Evolutionary conservation across 2,329 filamentous ascomycete genomes (phyloP), one percentile per base, ranked within the genome.

Genomic region (Bipolaris bicolor): DNA sequence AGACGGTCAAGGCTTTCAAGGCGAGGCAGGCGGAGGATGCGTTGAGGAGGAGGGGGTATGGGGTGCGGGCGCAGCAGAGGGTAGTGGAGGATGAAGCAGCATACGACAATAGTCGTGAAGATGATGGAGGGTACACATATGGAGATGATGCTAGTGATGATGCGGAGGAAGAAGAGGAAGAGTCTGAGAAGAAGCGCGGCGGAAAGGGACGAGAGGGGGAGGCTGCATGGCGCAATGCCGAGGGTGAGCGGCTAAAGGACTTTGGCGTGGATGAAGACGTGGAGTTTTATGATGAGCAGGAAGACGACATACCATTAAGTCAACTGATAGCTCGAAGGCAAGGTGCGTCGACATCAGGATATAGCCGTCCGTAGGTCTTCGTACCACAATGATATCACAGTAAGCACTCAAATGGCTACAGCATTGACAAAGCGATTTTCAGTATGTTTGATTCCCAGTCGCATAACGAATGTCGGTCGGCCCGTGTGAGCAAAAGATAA

Each of bases 231-330:
- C 86, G 82, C 0, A 94, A 93, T 64, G 82, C 85, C 0, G 90
- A 94, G 50, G 91, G 90, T 1, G 90, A 94, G 69, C 81, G 86
- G 33, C 76, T 95, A 48, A 81, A 84, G 40, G 91, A 95, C 67
- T 95, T 88, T 69, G 91, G 91, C 1, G 90, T 95, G 0, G 91
- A 94, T 65, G 89, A 92, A 67, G 89, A 90, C 13, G 84, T 83
- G 0, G 88, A 92, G 60, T 88, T 88, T 45, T 85, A 86, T 26
- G 86, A 87, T 59, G 81, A 83, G 53, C 85, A 88, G 61, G 82
- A 84, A 36, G 86, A 88, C 43, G 87, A 92, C 65, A 77, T 94
- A 13, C 90, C 90, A 0, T 76, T 94, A 39, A 86, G 84, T 3
- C 87, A 91, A 70, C 67, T 94, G 13, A 76, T 92, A 43, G 69